phyloP scores from a whole-genome alignment of 805 yeast species.

The Spathaspora passalidarum region DNA sequence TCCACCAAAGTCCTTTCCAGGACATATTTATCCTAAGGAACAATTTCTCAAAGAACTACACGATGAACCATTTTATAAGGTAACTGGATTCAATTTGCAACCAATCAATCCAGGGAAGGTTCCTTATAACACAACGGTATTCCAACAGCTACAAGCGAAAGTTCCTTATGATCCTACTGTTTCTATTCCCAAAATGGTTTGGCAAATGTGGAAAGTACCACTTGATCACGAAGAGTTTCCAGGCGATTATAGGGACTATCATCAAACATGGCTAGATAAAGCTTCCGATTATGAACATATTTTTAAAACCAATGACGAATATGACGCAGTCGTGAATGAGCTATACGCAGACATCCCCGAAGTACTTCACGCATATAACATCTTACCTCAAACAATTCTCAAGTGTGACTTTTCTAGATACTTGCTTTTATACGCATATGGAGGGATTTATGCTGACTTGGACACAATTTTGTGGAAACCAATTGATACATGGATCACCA shows the following conservation, averaged over 20 bases:
- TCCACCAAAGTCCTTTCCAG: too few species aligned
- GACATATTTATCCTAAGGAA: slow-evolving; percentile 13
- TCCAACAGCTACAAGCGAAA: slow-evolving; percentile 62
- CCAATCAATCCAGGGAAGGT: slow-evolving; percentile 38
- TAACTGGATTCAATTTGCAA: slow-evolving; percentile 34
- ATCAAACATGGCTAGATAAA: slow-evolving; percentile 61
- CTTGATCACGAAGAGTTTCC: slow-evolving; percentile 60
- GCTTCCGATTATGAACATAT: slow-evolving; percentile 79
- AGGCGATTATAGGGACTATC: slow-evolving; percentile 51
- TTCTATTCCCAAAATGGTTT: slow-evolving; percentile 72
- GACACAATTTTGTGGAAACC: slow-evolving; percentile 80
- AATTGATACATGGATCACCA: slow-evolving; percentile 70
- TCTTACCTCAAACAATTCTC: slow-evolving; percentile 76
- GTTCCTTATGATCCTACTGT: slow-evolving; percentile 65
- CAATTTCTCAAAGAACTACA: slow-evolving; percentile 25
- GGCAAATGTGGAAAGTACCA: slow-evolving; percentile 82
- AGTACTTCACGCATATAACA: slow-evolving; percentile 68
- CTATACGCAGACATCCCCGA: slow-evolving; percentile 71
- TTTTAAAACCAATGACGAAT: slow-evolving; percentile 69
- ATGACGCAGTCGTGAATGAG: slow-evolving; percentile 58
- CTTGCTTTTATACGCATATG: slow-evolving; percentile 79
- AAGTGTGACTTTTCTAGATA: slow-evolving; percentile 95
- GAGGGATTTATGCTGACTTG: slow-evolving; percentile 90
- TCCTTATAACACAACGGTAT: slow-evolving; percentile 61
- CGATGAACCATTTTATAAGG: slow-evolving; percentile 26